Percentiles rank a stretch among this genome's conserved stretches.
These are phyloP conservation scores for Aspergillus viridinutans DNA, from an alignment of 2,329 filamentous ascomycete species.

Conservation along the genomic window DNA sequence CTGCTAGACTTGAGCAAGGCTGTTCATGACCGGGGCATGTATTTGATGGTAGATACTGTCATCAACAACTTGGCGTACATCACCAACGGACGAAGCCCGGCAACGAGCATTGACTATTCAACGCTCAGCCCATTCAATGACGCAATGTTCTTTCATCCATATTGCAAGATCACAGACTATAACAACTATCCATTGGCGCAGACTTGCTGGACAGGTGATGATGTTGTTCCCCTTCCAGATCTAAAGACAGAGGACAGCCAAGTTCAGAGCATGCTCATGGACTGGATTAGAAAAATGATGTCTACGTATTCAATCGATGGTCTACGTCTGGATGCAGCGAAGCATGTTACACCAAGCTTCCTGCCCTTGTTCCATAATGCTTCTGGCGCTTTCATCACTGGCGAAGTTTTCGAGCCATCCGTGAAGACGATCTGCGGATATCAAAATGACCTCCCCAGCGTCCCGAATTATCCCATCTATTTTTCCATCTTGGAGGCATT, in stretches of 20 bases:
- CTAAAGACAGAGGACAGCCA: constrained; percentile 42
- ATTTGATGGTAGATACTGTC: constrained; percentile 51
- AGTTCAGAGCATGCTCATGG: constrained; percentile 38
- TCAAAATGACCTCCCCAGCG: constrained; percentile 39
- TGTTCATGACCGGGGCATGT: constrained; percentile 47
- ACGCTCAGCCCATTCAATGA: constrained; percentile 25
- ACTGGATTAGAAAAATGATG: constrained; percentile 41
- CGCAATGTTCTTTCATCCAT: constrained; percentile 23
- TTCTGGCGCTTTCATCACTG: constrained; percentile 42
- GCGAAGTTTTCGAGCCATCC: constrained; percentile 43
- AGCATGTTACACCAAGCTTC: constrained; percentile 44
- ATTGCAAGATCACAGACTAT: constrained; percentile 31
- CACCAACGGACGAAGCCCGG: constrained; percentile 23
- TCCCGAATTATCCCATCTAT: constrained; percentile 47
- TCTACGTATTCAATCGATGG: constrained; percentile 48
- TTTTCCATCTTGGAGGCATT: constrained; percentile 34
- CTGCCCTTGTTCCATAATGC: constrained; percentile 36
- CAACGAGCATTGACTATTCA: constrained; percentile 22
- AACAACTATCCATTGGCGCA: constrained; percentile 34
- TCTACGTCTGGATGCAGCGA: constrained; percentile 48
- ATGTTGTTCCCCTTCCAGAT: constrained; percentile 44
- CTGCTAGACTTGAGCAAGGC: constrained; percentile 44
- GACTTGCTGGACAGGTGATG: constrained; percentile 51
- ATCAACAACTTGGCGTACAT: constrained; percentile 46
- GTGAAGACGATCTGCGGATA: constrained; percentile 38